These are phyloP conservation scores for Phialocephala sp. DNA, from an alignment of 2,329 filamentous ascomycete genomes.

Conservation along the genomic window DNA sequence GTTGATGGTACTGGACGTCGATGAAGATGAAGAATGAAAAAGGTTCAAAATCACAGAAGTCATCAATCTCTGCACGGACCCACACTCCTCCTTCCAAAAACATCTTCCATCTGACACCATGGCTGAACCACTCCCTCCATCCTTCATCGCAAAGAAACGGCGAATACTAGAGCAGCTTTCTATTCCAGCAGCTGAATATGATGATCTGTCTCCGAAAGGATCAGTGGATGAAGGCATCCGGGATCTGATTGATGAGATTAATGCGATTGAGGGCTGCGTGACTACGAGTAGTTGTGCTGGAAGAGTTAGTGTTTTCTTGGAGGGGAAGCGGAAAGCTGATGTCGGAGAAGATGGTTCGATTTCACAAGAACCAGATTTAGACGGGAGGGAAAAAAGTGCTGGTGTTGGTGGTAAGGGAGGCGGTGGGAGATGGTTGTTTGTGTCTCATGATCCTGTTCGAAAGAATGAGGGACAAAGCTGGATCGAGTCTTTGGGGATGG, in stretches of 20 bases:
- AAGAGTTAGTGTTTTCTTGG: conserved; percentile 84
- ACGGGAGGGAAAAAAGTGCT: conserved; percentile 46
- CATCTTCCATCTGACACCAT: not conserved
- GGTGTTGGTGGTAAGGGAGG: conserved; percentile 84
- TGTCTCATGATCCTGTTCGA: conserved; percentile 77
- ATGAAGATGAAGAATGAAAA: not conserved
- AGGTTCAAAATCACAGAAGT: not conserved
- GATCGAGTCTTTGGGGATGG: conserved; percentile 49
- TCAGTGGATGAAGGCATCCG: conserved; percentile 81
- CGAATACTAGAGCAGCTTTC: conserved; percentile 75
- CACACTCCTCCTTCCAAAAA: conserved; percentile 4
- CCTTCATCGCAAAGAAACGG: conserved; percentile 68
- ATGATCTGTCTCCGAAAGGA: conserved; percentile 87
- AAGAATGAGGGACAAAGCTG: conserved; percentile 28
- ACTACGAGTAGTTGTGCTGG: conserved; percentile 95
- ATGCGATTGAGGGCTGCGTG: conserved; percentile 74
- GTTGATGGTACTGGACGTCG: not conserved
- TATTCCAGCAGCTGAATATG: conserved; percentile 72
- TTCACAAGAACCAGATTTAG: conserved; percentile 19
- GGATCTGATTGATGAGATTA: conserved; percentile 79
- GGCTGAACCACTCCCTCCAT: conserved; percentile 22
- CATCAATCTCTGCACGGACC: conserved; percentile 7
- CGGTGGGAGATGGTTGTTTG: conserved; percentile 83
- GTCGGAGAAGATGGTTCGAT: conserved; percentile 32
- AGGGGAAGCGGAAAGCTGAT: conserved; percentile 62